Conservation (phyloP, 306 rosid species). For the Bauhinia variegata region DNA sequence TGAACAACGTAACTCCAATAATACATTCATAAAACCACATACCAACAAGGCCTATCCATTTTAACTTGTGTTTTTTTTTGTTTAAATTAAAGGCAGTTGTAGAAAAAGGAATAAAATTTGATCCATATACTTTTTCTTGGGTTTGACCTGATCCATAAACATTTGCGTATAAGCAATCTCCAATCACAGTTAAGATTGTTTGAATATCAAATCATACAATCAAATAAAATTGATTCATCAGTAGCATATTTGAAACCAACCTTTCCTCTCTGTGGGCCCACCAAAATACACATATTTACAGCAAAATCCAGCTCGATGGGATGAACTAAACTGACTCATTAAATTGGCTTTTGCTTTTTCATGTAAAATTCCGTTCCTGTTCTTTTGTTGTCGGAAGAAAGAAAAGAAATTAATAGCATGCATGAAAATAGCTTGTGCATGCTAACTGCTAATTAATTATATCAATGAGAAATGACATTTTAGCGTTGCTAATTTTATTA, state of each 20-base stretch:
- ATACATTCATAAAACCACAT: too few relatives aligned
- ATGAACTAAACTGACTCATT: conserved; percentile 30
- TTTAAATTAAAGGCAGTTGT: too few relatives aligned
- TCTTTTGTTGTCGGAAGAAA: conserved; percentile 36
- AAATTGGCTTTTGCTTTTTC: conserved; percentile 23
- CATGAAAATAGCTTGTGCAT: too few relatives aligned
- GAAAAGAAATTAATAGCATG: background rate
- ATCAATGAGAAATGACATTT: background rate
- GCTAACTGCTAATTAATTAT: background rate
- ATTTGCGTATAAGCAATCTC: too few relatives aligned
- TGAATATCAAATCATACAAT: conserved; percentile 9
- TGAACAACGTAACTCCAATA: too few relatives aligned
- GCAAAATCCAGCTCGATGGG: conserved; percentile 34
- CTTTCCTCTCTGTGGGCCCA: conserved; percentile 38
- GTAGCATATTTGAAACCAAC: background rate
- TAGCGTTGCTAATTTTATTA: conserved; percentile 9
- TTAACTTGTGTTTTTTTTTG: too few relatives aligned
- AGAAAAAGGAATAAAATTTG: too few relatives aligned
- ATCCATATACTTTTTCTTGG: too few relatives aligned
- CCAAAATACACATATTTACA: too few relatives aligned
- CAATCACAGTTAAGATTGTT: background rate
- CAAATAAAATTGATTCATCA: conserved; percentile 5
- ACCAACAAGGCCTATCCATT: too few relatives aligned
- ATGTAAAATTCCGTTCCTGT: conserved; percentile 25
- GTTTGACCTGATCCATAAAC: too few relatives aligned